Conservation (phyloP, 2,329 filamentous ascomycete genomes). For the Aspergillus fumigatus region DNA sequence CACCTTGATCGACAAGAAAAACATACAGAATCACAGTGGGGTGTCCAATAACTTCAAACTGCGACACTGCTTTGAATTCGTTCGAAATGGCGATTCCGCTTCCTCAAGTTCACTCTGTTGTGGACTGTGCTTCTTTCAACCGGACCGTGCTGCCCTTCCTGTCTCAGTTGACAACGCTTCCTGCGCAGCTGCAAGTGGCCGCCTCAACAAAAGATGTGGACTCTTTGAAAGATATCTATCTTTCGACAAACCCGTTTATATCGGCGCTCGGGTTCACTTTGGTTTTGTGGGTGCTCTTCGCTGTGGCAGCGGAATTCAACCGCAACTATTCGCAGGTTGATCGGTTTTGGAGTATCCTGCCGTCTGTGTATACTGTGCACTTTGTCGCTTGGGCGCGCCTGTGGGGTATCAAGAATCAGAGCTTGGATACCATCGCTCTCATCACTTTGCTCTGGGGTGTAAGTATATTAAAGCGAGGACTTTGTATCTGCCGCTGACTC, state of each 20-base stretch:
- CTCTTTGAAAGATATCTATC: constrained; percentile 66
- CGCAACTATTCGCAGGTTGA: constrained; percentile 97
- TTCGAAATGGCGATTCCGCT: constrained; percentile 56
- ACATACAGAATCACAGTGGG: not conserved
- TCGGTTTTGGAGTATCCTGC: constrained; percentile 84
- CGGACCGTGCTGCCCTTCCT: constrained; percentile 72
- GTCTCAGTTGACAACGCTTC: constrained; percentile 65
- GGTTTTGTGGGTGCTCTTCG: constrained; percentile 64
- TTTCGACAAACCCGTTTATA: constrained; percentile 80
- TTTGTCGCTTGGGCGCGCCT: constrained; percentile 78
- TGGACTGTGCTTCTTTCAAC: constrained; percentile 71
- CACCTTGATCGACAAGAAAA: not conserved
- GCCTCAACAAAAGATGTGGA: constrained; percentile 57
- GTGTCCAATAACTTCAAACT: not conserved
- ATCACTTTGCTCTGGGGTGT: constrained; percentile 77
- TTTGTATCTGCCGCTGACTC: not conserved
- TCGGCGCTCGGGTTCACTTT: constrained; percentile 68
- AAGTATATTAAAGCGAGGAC: constrained; percentile 28
- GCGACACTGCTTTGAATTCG: not conserved
- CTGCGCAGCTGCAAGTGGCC: constrained; percentile 58
- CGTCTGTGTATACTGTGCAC: constrained; percentile 80
- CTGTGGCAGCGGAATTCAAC: constrained; percentile 78
- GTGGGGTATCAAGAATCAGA: constrained; percentile 63
- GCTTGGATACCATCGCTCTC: constrained; percentile 67
- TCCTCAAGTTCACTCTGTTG: constrained; percentile 63